phyloP scores from a whole-genome alignment of 2,329 filamentous ascomycete species.

The Phaeoacremonium minimum region DNA sequence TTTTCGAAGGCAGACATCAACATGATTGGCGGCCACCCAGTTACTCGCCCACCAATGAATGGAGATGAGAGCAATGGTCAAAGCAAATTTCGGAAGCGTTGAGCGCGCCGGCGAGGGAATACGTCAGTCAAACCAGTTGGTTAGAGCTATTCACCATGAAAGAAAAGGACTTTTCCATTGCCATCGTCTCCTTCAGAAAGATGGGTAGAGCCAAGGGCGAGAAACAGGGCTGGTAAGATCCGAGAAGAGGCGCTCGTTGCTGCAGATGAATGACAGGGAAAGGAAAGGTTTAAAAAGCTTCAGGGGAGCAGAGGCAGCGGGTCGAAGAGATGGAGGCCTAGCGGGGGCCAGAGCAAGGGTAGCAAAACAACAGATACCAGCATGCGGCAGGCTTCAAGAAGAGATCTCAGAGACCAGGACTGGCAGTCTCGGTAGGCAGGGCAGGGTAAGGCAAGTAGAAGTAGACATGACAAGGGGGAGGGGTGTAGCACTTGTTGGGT shows the following conservation, averaged over 20 bases:
- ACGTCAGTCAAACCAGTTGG: slow-evolving; percentile 33
- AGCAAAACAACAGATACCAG: slow-evolving; percentile 13
- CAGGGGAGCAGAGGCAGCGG: slow-evolving; percentile 11
- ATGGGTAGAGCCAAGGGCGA: slow-evolving; percentile 20
- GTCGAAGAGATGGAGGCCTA: slow-evolving; percentile 11
- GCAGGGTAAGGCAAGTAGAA: too few relatives aligned
- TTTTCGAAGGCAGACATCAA: slow-evolving; percentile 22
- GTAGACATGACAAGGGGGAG: background rate
- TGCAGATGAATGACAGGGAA: slow-evolving; percentile 17
- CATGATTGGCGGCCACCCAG: slow-evolving; percentile 38
- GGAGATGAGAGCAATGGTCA: slow-evolving; percentile 15
- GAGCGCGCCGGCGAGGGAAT: slow-evolving; percentile 18
- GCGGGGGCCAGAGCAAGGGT: slow-evolving; percentile 13
- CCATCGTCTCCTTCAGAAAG: slow-evolving; percentile 30
- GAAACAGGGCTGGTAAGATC: slow-evolving; percentile 28
- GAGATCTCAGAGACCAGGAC: background rate
- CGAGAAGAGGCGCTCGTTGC: slow-evolving; percentile 29
- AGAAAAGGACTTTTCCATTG: slow-evolving; percentile 28
- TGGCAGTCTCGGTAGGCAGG: background rate
- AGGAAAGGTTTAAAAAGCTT: slow-evolving; percentile 14
- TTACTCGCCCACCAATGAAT: slow-evolving; percentile 35
- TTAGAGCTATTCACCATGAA: slow-evolving; percentile 27
- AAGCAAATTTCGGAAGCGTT: slow-evolving; percentile 8
- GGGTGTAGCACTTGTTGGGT: background rate
- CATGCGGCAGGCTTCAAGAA: background rate